Base-by-base conservation (phyloP, 176 grass and related monocot genomes). In the Zoysia japonica region DNA sequence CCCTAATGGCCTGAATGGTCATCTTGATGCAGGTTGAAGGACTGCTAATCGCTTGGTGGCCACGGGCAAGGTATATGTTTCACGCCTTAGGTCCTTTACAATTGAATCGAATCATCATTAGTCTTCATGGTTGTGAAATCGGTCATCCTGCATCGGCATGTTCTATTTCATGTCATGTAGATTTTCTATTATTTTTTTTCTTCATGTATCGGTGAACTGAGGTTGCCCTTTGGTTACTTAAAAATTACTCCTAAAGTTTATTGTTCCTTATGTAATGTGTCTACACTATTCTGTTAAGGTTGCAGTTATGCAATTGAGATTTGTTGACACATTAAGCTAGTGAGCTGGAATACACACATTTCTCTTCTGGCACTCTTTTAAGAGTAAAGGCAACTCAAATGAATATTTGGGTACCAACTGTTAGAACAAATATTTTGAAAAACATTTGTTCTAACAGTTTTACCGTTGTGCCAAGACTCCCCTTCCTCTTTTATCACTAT, bases 31-130 rank as follows among this genome's bases (percentile, higher is more conserved):
- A 87, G 80, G 80, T 78, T 37, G 12, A 73, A 52, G 68, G 15
- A 79, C 63, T 17, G 20, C 61, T 61, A 47, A 39, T 79, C 61
- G 7, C 12, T 52, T 76, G 36, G 20, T 78, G 8, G 7, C 37
- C 13, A 16, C 37, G 74, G 73, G 11, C 61, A 79, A 88, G 69
- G 85, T 87, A 72, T 60, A 3, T 49, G 60, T 43, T 74, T 66
- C 47, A 65, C 19, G 56, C 49, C 60, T 48, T 41, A 51, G 28
- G 28, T 28, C 28, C 28, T 28, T 28, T 28, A 28, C 28, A 28
- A 28, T 28, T 28, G 28, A 28, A 28, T 28, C 28, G 28, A 28
- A 28, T 28, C 28, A 28, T 28, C 28, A 28, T 28, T 28, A 28
- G 3, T 62, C 6, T 49, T 35, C n/a, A 66, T 37, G 19, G 40